Percentiles rank a stretch among this genome's conserved stretches.
Conservation (phyloP, 805 yeast genomes). For the Lipomyces orientalis region DNA sequence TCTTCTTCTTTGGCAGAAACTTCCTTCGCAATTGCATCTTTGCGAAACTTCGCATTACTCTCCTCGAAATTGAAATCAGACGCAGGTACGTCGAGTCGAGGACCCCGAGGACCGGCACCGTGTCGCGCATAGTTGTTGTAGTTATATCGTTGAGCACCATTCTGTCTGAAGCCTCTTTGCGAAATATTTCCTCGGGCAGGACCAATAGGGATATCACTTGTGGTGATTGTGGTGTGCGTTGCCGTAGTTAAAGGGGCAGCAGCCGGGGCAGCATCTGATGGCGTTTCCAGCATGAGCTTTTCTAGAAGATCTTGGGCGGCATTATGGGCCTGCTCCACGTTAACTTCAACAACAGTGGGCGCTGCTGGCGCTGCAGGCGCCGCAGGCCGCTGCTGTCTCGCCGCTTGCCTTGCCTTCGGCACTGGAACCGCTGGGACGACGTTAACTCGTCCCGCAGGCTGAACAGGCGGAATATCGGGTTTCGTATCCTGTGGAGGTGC, state of each 20-base stretch:
- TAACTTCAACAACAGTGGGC: conserved; percentile 28
- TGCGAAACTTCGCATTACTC: conserved; percentile 69
- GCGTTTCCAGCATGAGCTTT: conserved; percentile 13
- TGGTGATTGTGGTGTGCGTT: background rate
- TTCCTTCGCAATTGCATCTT: conserved; percentile 47
- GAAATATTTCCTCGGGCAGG: background rate
- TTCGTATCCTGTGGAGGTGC: conserved; percentile 17
- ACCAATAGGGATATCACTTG: background rate
- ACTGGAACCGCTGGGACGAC: conserved; percentile 36
- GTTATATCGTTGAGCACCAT: conserved; percentile 2
- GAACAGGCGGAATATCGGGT: conserved; percentile 13
- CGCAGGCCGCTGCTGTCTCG: conserved; percentile 37
- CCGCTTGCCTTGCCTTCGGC: conserved; percentile 25
- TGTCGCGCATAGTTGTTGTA: conserved; percentile 13
- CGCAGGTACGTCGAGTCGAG: conserved; percentile 51
- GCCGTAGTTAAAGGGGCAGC: conserved; percentile 12
- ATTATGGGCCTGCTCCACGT: conserved; percentile 25
- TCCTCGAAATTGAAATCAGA: conserved; percentile 77
- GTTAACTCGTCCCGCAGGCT: conserved; percentile 19
- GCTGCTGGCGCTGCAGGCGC: conserved; percentile 38
- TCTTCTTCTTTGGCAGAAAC: conserved; percentile 48
- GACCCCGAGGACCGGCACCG: conserved; percentile 23
- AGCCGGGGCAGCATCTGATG: conserved; percentile 16
- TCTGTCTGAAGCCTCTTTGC: background rate
- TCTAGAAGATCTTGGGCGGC: conserved; percentile 34